Base-by-base conservation (phyloP, 2,329 filamentous ascomycete genomes). In the Diaporthe velutina region DNA sequence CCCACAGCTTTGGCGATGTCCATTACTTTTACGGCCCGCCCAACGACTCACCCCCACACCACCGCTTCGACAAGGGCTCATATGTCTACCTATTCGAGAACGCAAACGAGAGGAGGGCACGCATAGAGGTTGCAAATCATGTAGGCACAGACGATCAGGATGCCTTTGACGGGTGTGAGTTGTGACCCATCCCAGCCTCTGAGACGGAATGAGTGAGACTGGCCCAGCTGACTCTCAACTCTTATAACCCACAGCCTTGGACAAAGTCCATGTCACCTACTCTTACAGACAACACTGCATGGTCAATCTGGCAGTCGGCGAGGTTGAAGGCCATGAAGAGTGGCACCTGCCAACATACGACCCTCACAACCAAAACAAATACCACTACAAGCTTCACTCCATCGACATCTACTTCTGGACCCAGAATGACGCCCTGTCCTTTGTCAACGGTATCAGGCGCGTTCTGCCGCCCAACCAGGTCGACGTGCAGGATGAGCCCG, bases 11-110 rank as follows among this genome's bases (percentile, higher is more conserved):
- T 80, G 93, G 90, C 77, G 94, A 96, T 80, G 82, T 95, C 71
- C 94, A 96, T 82, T 96, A 95, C 83, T 95, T 92, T 83, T 95
- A 95, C 84, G 89, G 90, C 35, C 88, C 91, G n/a, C 91, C 92
- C 3, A 87, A 88, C 8, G 86, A 88, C 73, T 91, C 89, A 73
- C 93, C 94, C 40, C 90, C 88, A n/a, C 94, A 96, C 82, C 93
- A 96, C 83, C 91, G 94, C 70, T 96, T 96, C 82, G 92, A 95
- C 83, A 94, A 93, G 82, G 90, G 92, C 61, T 95, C 93, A 10
- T 96, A 96, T 82, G 89, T 96, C 74, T 96, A 96, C 81, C 86
- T 96, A 8, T 95, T 95, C 82, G 93, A 95, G 82, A 93, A 94
- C 81, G 89, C 93, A 17, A 86, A 86, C 76, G 90, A 92, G 78